Evolutionary conservation across 768 basidiomycete species (phyloP).

Genomic region (Atractiella rhizophila): DNA sequence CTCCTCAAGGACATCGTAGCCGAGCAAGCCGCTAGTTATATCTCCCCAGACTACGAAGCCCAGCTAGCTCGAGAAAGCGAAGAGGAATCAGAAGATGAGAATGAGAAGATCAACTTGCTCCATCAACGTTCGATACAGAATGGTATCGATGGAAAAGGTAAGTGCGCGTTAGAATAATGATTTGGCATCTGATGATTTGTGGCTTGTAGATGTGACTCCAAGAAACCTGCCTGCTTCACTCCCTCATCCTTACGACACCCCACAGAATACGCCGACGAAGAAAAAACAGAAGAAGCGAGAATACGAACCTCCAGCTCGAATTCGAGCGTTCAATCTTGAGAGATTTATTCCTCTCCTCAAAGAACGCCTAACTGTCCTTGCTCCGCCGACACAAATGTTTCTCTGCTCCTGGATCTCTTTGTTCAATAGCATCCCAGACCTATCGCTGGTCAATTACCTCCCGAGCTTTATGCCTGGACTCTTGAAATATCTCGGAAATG

Average conservation of each 20-base stretch:
- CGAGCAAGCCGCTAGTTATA: slow-evolving; percentile 81
- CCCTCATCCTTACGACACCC: slow-evolving; percentile 31
- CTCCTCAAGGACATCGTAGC: slow-evolving; percentile 95
- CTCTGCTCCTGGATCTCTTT: slow-evolving; percentile 93
- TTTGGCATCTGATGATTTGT: too few species aligned
- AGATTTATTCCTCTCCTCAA: slow-evolving; percentile 81
- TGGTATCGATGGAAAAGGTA: too few species aligned
- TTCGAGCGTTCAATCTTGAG: slow-evolving; percentile 68
- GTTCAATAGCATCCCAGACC: slow-evolving; percentile 81
- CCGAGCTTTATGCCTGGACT: slow-evolving; percentile 87
- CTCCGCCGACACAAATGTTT: slow-evolving; percentile 82
- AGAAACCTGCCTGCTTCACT: too few species aligned
- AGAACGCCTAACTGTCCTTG: slow-evolving; percentile 82
- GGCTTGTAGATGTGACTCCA: too few species aligned
- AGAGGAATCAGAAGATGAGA: too few species aligned
- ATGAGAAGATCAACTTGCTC: too few species aligned
- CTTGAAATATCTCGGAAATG: slow-evolving; percentile 88
- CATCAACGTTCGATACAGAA: too few species aligned
- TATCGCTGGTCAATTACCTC: slow-evolving; percentile 79
- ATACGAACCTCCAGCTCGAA: slow-evolving; percentile 29
- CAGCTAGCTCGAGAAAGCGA: too few species aligned
- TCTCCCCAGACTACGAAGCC: too few species aligned
- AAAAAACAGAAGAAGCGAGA: slow-evolving; percentile 23
- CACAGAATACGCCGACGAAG: slow-evolving; percentile 30
- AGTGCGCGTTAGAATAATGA: too few species aligned